Evolutionary conservation across 1,284 basidiomycete species (phyloP).

Genomic region (Puccinia coronata): DNA sequence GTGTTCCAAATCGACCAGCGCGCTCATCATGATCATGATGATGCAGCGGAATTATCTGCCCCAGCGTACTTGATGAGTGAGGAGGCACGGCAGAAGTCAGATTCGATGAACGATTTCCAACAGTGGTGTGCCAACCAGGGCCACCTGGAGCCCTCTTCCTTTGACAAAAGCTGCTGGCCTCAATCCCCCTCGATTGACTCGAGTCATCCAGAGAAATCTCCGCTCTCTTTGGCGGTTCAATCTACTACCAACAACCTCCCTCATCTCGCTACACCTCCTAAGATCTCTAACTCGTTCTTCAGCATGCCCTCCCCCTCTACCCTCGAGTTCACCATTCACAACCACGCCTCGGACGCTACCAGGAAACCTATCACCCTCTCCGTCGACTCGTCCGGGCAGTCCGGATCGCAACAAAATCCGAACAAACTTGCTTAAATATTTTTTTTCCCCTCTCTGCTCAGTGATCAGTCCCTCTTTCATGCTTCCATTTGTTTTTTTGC

Average conservation of each 20-base stretch:
- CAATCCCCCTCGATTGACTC: conserved; percentile 14
- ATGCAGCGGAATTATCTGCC: background rate
- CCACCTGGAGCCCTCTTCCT: background rate
- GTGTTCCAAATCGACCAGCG: conserved; percentile 1
- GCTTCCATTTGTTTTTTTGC: background rate
- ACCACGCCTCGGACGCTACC: background rate
- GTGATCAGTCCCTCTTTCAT: background rate
- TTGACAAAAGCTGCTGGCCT: background rate
- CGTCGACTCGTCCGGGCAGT: background rate
- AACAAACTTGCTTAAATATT: conserved; percentile 5
- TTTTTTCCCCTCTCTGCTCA: background rate
- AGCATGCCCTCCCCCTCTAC: background rate
- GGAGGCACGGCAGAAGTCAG: background rate
- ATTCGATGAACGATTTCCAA: conserved; percentile 19
- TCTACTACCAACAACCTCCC: background rate
- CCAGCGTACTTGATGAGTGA: background rate
- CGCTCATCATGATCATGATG: conserved; percentile 16
- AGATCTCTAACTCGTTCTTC: too few relatives aligned
- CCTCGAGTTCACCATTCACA: conserved; percentile 24
- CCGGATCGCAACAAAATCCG: background rate
- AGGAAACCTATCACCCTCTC: conserved; percentile 3
- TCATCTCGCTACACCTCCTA: background rate
- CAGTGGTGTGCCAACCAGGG: conserved; percentile 7
- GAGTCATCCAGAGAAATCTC: background rate
- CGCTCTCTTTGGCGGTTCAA: conserved; percentile 12